A percentile compares a stretch with the other conserved stretches of the same genome.
Conservation (phyloP, 805 yeast species). For the Groenewaldozyma salmanticensis region DNA sequence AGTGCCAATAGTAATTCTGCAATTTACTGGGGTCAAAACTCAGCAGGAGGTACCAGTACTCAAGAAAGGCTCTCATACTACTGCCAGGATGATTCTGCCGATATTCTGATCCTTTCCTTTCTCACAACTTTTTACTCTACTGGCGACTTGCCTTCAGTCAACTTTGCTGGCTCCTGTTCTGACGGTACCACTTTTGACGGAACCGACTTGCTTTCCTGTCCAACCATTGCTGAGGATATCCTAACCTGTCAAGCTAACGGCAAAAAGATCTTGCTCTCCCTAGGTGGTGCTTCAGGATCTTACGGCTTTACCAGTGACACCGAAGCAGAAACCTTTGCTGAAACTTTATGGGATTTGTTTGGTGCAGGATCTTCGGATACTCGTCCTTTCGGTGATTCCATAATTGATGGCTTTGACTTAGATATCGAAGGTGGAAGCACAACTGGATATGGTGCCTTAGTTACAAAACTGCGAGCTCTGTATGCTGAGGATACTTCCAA, state of each 20-base stretch:
- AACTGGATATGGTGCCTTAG: constrained; percentile 44
- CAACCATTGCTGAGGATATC: constrained; percentile 48
- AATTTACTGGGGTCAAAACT: constrained; percentile 83
- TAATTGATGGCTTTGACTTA: constrained; percentile 61
- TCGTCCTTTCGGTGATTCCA: constrained; percentile 43
- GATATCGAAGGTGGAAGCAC: constrained; percentile 43
- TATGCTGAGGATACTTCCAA: constrained; percentile 25
- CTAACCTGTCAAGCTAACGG: constrained; percentile 62
- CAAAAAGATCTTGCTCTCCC: constrained; percentile 60
- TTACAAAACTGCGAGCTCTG: constrained; percentile 22
- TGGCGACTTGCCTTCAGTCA: constrained; percentile 30
- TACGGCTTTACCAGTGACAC: constrained; percentile 41
- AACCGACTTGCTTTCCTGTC: constrained; percentile 36
- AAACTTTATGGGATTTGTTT: constrained; percentile 36
- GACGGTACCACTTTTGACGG: constrained; percentile 21
- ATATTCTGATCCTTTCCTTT: constrained; percentile 59
- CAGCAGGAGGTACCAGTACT: constrained; percentile 39
- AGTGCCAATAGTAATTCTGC: constrained; percentile 50
- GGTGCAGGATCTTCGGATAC: constrained; percentile 32
- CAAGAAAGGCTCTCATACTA: constrained; percentile 41
- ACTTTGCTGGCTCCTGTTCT: constrained; percentile 48
- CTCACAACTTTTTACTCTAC: constrained; percentile 44
- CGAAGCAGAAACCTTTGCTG: constrained; percentile 40
- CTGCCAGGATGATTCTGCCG: constrained; percentile 60
- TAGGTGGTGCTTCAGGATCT: constrained; percentile 42